Conservation (phyloP, 306 rosid genomes). For the Inga leiocalycina region DNA sequence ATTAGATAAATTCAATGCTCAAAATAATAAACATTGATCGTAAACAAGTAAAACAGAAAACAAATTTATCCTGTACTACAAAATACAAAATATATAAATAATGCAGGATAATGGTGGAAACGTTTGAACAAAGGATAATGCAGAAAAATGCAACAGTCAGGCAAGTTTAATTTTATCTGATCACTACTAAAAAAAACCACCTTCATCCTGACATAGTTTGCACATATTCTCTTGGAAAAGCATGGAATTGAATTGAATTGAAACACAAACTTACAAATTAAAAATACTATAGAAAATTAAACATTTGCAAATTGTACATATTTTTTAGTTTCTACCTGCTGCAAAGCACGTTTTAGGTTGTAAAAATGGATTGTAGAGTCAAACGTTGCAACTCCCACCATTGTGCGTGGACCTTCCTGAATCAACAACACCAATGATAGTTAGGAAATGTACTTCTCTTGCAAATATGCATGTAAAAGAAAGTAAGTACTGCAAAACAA, state of each 20-base stretch:
- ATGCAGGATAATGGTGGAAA: background rate
- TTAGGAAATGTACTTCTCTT: constrained; percentile 10
- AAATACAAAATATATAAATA: background rate
- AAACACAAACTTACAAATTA: constrained; percentile 15
- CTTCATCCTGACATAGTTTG: constrained; percentile 12
- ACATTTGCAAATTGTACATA: constrained; percentile 2
- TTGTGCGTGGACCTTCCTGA: constrained; percentile 93
- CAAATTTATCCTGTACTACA: background rate
- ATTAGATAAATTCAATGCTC: constrained; percentile 11
- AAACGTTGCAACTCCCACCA: constrained; percentile 93
- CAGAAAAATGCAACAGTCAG: background rate
- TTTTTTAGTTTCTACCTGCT: constrained; percentile 65
- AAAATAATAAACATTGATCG: constrained; percentile 1
- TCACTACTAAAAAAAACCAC: background rate
- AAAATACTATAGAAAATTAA: background rate
- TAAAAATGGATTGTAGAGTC: constrained; percentile 96
- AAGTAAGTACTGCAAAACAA: background rate
- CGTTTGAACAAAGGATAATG: background rate
- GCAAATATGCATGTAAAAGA: background rate
- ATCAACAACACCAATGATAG: constrained; percentile 31
- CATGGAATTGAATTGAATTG: background rate
- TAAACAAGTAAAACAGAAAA: constrained; percentile 22
- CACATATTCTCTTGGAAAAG: background rate
- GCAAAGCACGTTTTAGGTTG: constrained; percentile 89
- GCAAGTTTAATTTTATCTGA: background rate